phyloP scores from a whole-genome alignment of 2,329 filamentous ascomycete genomes.

The Pseudogymnoascus sp. region DNA sequence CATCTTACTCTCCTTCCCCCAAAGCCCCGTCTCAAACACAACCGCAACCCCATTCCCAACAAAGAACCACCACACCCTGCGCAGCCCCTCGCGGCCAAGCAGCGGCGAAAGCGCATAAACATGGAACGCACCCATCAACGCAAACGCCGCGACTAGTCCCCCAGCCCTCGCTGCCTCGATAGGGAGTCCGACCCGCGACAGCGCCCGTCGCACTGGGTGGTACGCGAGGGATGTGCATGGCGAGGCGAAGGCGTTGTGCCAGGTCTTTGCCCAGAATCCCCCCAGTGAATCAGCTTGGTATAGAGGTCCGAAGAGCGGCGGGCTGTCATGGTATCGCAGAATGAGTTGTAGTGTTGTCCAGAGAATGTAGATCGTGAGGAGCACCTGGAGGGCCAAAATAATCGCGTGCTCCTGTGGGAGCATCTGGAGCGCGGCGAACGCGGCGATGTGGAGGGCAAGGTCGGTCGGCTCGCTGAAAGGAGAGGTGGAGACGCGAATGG shows the following conservation, averaged over 20 bases:
- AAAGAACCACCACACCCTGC: slow-evolving; percentile 32
- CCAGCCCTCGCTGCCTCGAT: slow-evolving; percentile 25
- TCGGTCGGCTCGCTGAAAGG: slow-evolving; percentile 31
- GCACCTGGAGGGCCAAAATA: slow-evolving; percentile 31
- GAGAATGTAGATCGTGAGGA: slow-evolving; percentile 33
- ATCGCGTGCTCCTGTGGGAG: slow-evolving; percentile 29
- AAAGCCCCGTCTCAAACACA: slow-evolving; percentile 26
- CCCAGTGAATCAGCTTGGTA: slow-evolving; percentile 30
- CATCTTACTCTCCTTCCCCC: slow-evolving; percentile 23
- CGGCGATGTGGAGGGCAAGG: slow-evolving; percentile 27
- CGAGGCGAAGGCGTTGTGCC: slow-evolving; percentile 35
- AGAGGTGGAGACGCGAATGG: slow-evolving; percentile 26
- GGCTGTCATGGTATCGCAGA: slow-evolving; percentile 30
- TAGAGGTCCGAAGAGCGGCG: slow-evolving; percentile 33
- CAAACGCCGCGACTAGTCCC: slow-evolving; percentile 32
- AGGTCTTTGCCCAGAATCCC: slow-evolving; percentile 34
- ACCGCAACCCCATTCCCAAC: slow-evolving; percentile 33
- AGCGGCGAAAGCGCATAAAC: slow-evolving; percentile 31
- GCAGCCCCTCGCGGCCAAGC: slow-evolving; percentile 24
- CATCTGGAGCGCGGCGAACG: slow-evolving; percentile 29
- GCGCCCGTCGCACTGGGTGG: slow-evolving; percentile 26
- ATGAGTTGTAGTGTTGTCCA: slow-evolving; percentile 32
- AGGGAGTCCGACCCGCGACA: slow-evolving; percentile 28
- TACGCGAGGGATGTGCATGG: slow-evolving; percentile 34
- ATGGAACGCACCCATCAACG: slow-evolving; percentile 33